Evolutionary conservation across 2,329 filamentous ascomycete species (phyloP).

Genomic region (Nemania abortiva): DNA sequence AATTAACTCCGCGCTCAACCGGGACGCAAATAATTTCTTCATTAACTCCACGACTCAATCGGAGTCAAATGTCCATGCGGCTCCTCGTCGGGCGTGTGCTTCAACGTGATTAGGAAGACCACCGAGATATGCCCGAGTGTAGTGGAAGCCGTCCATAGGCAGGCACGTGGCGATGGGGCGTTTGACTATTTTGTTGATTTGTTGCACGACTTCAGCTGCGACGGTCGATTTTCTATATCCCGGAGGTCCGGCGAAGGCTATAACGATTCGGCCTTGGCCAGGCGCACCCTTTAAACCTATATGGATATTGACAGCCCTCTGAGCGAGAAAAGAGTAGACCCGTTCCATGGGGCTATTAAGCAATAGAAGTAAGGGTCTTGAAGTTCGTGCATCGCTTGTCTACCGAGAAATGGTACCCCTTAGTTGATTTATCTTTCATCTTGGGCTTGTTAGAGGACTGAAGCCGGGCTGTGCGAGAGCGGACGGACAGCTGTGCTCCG

Average conservation of each 20-base stretch:
- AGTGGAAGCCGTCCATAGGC: conserved; percentile 50
- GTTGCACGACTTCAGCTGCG: conserved; percentile 34
- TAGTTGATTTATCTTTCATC: conserved; percentile 3
- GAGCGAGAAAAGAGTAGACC: conserved; percentile 18
- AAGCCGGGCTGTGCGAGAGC: not conserved
- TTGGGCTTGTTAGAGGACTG: not conserved
- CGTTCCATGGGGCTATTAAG: conserved; percentile 10
- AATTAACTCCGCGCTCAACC: conserved; percentile 1
- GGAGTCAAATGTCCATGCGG: conserved; percentile 53
- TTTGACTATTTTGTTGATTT: conserved; percentile 22
- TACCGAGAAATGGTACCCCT: not conserved
- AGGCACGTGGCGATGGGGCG: conserved; percentile 41
- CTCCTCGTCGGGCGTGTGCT: conserved; percentile 50
- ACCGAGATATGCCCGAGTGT: conserved; percentile 44
- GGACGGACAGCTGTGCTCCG: conserved; percentile 23
- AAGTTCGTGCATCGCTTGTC: not conserved
- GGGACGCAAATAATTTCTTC: conserved; percentile 33
- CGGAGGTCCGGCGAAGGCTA: conserved; percentile 43
- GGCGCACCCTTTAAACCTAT: not conserved
- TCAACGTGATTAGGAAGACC: conserved; percentile 50
- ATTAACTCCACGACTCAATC: conserved; percentile 42
- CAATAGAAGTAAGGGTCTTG: not conserved
- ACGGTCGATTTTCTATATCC: conserved; percentile 47
- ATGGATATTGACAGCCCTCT: conserved; percentile 14
- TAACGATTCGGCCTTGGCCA: conserved; percentile 34